Base-by-base conservation (phyloP, 169 alveolate genomes). In the Cryptosporidium sp. region DNA sequence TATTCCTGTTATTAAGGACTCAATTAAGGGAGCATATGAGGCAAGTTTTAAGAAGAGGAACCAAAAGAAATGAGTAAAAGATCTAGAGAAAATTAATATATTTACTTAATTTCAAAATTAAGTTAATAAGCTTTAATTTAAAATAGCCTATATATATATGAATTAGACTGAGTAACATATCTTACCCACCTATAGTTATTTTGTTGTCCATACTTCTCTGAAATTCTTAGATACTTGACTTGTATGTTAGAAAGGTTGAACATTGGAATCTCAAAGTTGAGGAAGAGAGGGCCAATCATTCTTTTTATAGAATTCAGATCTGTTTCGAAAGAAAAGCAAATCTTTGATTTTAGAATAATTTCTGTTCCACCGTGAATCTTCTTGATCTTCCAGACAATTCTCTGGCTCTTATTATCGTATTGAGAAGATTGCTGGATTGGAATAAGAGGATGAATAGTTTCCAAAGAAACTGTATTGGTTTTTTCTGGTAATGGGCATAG, bases 141-240 rank as follows among this genome's bases (percentile, higher is more conserved):
- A 45, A 70, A 85, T 23, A 69, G 68, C 85, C 99, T 91, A 75
- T 96, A 95, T 8, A 97, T 97, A 94, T 97, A 97, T 5, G 98
- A 96, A 43, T 96, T 95, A 6, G 97, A 93, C 84, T 97, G 97
- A 52, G 99, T 97, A 23, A 97, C 96, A 92, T 96, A 96, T 59
- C 99, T 94, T 8, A 97, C 99, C 99, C 99, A 97, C 85, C 99
- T 94, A 84, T 94, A 95, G n/a, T 98, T 97, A 87, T 94, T 96
- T 65, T 89, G 51, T 21, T 70, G 93, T 71, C 59, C 92, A 70
- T 94, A 93, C 69, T 92, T 94, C 26, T 96, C 97, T 55, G 97
- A 96, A 41, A 97, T 96, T 85, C 96, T 95, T 65, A 97, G 93
- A 89, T 96, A 96, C 69, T 95, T 96, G 37, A 97, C 97, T 91